Evolutionary conservation across 176 grass and related monocot species (phyloP).

Genomic region (Zea mays): Zm-B73-REFERENCE-NAM-5.0 NC_050104.1:20690001-20690500

Average conservation of each 20-base stretch:
- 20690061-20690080: neutral
- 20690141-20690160: neutral
- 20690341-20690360: neutral
- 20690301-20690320: neutral
- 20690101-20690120: neutral
- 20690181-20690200: neutral
- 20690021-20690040: constrained; percentile 84
- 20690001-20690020: constrained; percentile 91
- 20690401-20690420: neutral
- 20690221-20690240: neutral
- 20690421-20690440: neutral
- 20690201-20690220: neutral
- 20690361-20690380: neutral
- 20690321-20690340: neutral
- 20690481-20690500: neutral
- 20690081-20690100: neutral
- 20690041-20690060: constrained; percentile 25
- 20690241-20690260: neutral
- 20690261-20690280: neutral
- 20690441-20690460: neutral
- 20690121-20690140: constrained; percentile 20
- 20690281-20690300: neutral
- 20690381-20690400: too few relatives aligned
- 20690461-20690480: neutral
- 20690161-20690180: neutral